phyloP scores from a whole-genome alignment of 805 yeast species.

The Candida arabinofermentans region DNA sequence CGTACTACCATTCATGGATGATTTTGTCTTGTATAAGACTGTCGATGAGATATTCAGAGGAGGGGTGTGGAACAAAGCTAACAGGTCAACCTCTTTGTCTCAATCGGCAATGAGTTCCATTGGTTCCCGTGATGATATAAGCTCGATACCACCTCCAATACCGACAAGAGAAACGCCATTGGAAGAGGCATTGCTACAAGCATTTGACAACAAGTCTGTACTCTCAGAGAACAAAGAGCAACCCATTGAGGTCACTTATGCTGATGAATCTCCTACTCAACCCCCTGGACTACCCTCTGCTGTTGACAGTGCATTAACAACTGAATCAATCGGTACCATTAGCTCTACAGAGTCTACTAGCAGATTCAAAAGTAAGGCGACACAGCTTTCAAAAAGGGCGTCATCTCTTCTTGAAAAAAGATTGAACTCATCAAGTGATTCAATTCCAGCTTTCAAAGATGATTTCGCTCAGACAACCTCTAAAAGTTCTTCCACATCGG shows the following conservation, averaged over 20 bases:
- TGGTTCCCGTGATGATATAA: neutral
- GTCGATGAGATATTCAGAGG: conserved; percentile 75
- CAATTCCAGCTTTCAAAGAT: neutral
- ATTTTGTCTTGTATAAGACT: conserved; percentile 67
- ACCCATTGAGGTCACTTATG: neutral
- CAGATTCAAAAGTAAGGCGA: conserved; percentile 10
- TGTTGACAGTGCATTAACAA: neutral
- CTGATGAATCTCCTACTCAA: no score
- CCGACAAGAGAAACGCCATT: conserved; percentile 2
- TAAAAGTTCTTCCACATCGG: no score
- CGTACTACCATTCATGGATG: conserved; percentile 89
- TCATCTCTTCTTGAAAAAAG: conserved; percentile 9
- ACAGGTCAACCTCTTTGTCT: conserved; percentile 13
- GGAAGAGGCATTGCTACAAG: neutral
- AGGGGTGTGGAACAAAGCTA: conserved; percentile 77
- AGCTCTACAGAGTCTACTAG: conserved; percentile 2
- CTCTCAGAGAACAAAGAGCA: neutral
- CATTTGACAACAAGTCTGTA: neutral
- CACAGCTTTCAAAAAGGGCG: conserved; percentile 13
- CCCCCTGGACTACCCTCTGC: neutral
- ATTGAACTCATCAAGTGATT: conserved; percentile 13
- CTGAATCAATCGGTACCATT: conserved; percentile 4
- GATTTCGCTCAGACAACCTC: no score
- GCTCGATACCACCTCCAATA: conserved; percentile 4
- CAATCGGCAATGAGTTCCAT: neutral